phyloP scores from a whole-genome alignment of 2,329 filamentous ascomycete genomes.

The Verticillium tricorpus region DNA sequence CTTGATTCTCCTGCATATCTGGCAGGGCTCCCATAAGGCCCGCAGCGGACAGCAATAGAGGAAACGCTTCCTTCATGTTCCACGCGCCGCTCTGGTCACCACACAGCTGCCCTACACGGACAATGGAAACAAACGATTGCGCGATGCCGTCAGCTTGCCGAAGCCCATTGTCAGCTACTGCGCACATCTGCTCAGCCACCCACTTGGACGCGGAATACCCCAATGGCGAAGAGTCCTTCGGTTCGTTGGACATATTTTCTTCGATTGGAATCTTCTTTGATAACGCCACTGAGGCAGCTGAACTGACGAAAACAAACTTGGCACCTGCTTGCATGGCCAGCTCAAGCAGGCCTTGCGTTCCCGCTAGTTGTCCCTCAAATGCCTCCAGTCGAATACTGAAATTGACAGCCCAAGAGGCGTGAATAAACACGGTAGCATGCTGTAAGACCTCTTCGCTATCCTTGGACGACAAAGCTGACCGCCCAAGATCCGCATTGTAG shows the following conservation, averaged over 20 bases:
- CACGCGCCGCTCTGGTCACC: constrained; percentile 36
- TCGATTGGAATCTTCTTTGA: background rate
- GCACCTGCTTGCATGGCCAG: constrained; percentile 3
- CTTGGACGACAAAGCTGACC: background rate
- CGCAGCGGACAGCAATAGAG: constrained; percentile 41
- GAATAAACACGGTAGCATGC: constrained; percentile 12
- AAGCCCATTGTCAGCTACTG: constrained; percentile 32
- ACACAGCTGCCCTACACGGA: constrained; percentile 41
- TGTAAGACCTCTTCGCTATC: background rate
- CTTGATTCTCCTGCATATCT: constrained; percentile 27
- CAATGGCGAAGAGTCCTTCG: constrained; percentile 37
- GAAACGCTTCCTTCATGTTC: constrained; percentile 44
- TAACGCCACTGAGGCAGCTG: constrained; percentile 2
- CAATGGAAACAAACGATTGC: constrained; percentile 22
- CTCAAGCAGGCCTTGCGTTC: constrained; percentile 9
- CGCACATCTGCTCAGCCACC: constrained; percentile 41
- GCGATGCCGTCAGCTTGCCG: background rate
- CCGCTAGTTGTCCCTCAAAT: constrained; percentile 14
- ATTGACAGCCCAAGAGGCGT: constrained; percentile 16
- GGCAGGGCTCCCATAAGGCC: constrained; percentile 39
- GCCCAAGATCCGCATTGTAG: background rate
- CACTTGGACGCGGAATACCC: constrained; percentile 45
- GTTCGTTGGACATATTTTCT: constrained; percentile 12
- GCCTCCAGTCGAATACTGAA: constrained; percentile 13
- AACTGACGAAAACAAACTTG: constrained; percentile 4